phyloP scores from a whole-genome alignment of 148 eudicot genomes.

The Linanthus parryae region DNA sequence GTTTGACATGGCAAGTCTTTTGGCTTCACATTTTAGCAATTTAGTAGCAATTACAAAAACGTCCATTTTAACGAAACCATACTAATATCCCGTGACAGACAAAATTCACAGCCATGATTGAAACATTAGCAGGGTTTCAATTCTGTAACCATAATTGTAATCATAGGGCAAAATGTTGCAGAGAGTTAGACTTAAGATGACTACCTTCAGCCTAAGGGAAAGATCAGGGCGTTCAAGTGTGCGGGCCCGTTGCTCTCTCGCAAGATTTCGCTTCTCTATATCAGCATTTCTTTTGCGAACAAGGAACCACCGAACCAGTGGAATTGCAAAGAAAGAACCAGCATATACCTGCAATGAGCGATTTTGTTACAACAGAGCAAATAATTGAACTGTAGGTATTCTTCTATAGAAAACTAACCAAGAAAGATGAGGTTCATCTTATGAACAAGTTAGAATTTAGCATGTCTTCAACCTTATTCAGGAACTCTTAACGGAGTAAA shows the following conservation, averaged over 20 bases:
- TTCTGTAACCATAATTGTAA: not conserved
- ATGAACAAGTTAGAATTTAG: too few species aligned
- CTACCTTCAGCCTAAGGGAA: slow-evolving; percentile 85
- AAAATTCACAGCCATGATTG: not conserved
- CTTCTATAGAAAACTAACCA: too few species aligned
- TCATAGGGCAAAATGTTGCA: not conserved
- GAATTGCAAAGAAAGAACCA: slow-evolving; percentile 93
- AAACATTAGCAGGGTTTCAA: not conserved
- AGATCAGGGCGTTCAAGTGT: slow-evolving; percentile 74
- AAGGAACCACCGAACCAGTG: slow-evolving; percentile 76
- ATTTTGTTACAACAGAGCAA: too few species aligned
- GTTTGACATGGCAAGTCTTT: not conserved
- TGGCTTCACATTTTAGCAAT: too few species aligned
- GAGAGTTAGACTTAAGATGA: slow-evolving; percentile 1
- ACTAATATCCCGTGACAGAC: too few species aligned
- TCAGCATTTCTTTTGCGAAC: slow-evolving; percentile 48
- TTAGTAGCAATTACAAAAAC: too few species aligned
- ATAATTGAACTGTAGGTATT: too few species aligned
- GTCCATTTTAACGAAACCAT: too few species aligned
- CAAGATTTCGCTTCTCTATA: slow-evolving; percentile 66
- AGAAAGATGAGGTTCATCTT: too few species aligned
- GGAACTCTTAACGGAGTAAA: too few species aligned
- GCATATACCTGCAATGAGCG: slow-evolving; percentile 90
- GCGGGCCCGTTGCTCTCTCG: slow-evolving; percentile 54
- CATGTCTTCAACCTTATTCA: too few species aligned